These are phyloP conservation scores for Fraxinus platypoda DNA, from an alignment of 305 asterid species.

Conservation along the genomic window DNA sequence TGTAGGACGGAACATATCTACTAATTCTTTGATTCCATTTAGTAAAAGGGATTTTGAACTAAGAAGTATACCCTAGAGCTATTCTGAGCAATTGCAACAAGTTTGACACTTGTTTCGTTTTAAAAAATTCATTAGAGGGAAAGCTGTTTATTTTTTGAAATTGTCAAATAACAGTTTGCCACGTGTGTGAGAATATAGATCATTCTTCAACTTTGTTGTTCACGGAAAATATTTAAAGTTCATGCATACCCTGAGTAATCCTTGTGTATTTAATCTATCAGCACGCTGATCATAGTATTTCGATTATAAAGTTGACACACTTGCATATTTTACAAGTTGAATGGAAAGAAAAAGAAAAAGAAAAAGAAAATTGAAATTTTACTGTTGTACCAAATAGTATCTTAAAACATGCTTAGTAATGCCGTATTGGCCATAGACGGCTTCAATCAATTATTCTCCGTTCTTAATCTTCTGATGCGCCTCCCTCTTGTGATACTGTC, in stretches of 20 bases:
- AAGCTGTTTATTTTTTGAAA: neutral
- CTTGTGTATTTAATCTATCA: neutral
- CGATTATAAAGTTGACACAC: neutral
- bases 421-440: neutral
- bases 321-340: neutral
- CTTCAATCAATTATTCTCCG: conserved; percentile 2
- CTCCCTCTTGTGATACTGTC: conserved; percentile 55
- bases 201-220: neutral
- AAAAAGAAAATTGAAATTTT: neutral
- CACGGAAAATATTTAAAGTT: neutral
- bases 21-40: neutral
- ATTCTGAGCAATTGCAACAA: neutral
- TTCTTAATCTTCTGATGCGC: conserved; percentile 33
- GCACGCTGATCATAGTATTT: neutral
- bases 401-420: neutral
- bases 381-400: neutral
- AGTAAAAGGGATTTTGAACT: neutral
- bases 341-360: neutral
- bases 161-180: neutral
- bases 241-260: neutral
- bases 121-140: neutral
- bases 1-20: neutral
- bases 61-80: neutral
- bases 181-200: neutral
- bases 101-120: neutral